Conservation (phyloP, 768 basidiomycete species). For the Leccinum subtestaceum region DNA sequence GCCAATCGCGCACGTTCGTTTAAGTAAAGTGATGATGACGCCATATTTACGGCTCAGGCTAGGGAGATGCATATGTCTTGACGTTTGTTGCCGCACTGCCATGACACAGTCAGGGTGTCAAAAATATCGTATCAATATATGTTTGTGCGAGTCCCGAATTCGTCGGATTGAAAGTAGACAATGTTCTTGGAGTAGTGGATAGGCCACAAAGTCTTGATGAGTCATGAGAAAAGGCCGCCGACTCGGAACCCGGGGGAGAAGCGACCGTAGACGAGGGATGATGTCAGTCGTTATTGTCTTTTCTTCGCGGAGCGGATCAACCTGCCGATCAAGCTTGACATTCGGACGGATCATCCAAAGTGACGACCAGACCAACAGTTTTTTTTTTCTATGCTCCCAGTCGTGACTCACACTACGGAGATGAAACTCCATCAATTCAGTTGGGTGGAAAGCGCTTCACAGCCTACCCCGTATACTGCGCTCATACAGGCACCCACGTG, state of each 20-base stretch:
- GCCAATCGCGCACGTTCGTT: not conserved
- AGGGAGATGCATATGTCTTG: not conserved
- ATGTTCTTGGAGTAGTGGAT: no score
- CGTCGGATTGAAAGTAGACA: not conserved
- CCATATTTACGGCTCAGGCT: not conserved
- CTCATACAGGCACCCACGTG: not conserved
- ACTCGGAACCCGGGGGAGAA: not conserved
- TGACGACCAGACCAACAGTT: not conserved
- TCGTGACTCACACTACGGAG: constrained; percentile 6
- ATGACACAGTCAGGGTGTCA: not conserved
- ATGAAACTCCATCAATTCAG: constrained; percentile 12
- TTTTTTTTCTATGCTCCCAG: not conserved
- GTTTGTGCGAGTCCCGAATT: not conserved
- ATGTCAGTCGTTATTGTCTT: constrained; percentile 10
- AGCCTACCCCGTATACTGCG: not conserved
- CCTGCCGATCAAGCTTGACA: not conserved
- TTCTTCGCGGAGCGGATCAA: not conserved
- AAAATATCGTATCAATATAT: not conserved
- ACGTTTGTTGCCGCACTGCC: not conserved
- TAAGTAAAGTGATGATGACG: not conserved
- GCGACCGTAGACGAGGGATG: not conserved
- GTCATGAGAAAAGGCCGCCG: not conserved
- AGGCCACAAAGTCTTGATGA: not conserved
- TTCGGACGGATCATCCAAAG: constrained; percentile 18
- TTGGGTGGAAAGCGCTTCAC: constrained; percentile 1